Evolutionary conservation across 129 eudicot species (phyloP).

Genomic region (Ambrosia artemisiifolia): DNA sequence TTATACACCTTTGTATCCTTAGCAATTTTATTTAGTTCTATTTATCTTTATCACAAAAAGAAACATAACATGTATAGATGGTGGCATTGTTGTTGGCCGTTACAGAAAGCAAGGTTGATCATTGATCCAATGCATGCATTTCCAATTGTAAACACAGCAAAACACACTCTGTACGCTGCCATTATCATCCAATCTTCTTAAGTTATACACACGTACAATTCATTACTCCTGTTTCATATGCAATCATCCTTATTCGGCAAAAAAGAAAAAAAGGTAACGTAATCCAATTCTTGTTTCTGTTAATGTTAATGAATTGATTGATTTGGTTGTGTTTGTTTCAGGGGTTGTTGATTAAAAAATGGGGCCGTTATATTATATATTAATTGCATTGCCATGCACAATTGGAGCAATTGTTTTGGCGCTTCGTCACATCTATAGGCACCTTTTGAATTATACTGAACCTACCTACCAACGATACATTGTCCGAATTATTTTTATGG

Average conservation of each 20-base stretch:
- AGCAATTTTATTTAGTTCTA: too few relatives aligned
- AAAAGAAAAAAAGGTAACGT: too few relatives aligned
- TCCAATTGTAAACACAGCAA: conserved; percentile 23
- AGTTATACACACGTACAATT: too few relatives aligned
- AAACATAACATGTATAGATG: neutral
- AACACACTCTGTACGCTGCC: conserved; percentile 25
- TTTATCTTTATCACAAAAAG: neutral
- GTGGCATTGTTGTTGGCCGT: conserved; percentile 7
- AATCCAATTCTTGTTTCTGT: too few relatives aligned
- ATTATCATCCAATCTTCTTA: neutral
- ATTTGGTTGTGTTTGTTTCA: too few relatives aligned
- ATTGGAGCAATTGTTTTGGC: conserved; percentile 79
- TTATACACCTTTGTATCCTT: too few relatives aligned
- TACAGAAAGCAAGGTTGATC: neutral
- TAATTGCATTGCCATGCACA: conserved; percentile 86
- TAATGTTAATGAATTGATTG: too few relatives aligned
- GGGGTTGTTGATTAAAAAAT: conserved; percentile 30
- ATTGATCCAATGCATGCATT: conserved; percentile 20
- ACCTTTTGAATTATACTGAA: conserved; percentile 88
- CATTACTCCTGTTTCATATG: conserved; percentile 16
- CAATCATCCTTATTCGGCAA: conserved; percentile 10
- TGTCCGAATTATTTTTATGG: conserved; percentile 94
- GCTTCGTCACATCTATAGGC: conserved; percentile 70
- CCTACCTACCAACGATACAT: conserved; percentile 91
- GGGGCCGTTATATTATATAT: conserved; percentile 63